These are phyloP conservation scores for Talaromyces marneffei DNA, from an alignment of 2,329 filamentous ascomycete species.

Conservation along the genomic window DNA sequence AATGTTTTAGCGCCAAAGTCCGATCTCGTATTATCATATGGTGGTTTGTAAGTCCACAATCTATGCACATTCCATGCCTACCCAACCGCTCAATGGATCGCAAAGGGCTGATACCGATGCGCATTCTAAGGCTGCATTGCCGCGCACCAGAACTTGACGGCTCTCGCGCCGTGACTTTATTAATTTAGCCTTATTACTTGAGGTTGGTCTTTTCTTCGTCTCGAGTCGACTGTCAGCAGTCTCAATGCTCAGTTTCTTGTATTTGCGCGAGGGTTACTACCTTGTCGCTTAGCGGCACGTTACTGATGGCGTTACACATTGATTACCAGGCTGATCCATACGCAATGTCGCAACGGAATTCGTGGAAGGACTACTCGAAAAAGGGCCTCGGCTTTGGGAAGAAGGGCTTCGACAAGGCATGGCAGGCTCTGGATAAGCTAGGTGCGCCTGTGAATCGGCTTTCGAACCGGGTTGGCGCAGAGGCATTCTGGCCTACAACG, in stretches of 20 bases:
- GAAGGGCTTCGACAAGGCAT: slow-evolving; percentile 69
- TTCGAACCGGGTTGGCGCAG: slow-evolving; percentile 72
- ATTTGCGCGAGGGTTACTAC: neutral
- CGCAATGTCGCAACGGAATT: slow-evolving; percentile 45
- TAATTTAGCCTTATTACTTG: neutral
- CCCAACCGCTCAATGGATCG: slow-evolving; percentile 1
- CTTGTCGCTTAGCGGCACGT: slow-evolving; percentile 12
- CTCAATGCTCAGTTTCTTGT: neutral
- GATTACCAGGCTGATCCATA: neutral
- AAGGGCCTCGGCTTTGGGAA: slow-evolving; percentile 40
- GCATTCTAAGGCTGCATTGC: slow-evolving; percentile 13
- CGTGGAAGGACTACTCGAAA: slow-evolving; percentile 46
- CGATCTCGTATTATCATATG: neutral
- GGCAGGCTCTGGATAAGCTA: slow-evolving; percentile 60
- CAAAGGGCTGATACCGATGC: slow-evolving; percentile 7
- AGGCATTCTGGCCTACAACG: slow-evolving; percentile 79
- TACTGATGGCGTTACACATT: slow-evolving; percentile 2
- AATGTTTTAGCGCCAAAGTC: neutral
- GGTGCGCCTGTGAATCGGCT: slow-evolving; percentile 73
- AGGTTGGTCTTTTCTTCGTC: neutral
- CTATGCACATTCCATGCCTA: neutral
- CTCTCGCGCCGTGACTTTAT: neutral
- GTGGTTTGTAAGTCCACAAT: slow-evolving; percentile 2
- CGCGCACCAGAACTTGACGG: neutral
- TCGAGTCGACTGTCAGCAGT: neutral